phyloP scores from a whole-genome alignment of 2,329 filamentous ascomycete species.

The Talaromyces amestolkiae region DNA sequence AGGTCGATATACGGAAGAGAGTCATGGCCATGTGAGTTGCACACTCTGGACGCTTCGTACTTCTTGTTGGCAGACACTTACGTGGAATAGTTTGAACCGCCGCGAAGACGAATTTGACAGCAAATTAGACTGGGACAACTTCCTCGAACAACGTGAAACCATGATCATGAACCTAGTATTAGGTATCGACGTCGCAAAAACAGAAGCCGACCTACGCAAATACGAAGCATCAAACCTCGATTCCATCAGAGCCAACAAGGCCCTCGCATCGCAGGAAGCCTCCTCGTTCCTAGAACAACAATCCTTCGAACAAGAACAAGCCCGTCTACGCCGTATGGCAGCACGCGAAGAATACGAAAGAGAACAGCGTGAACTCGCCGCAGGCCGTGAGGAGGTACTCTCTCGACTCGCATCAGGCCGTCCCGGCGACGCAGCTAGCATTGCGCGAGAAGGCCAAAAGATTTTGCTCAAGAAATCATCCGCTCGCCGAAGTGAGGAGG shows the following conservation, averaged over 20 bases:
- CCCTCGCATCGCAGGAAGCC: conserved; percentile 48
- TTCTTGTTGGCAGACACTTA: neutral
- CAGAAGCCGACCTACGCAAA: conserved; percentile 57
- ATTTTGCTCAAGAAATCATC: conserved; percentile 73
- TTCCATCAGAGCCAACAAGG: conserved; percentile 55
- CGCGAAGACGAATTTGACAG: conserved; percentile 87
- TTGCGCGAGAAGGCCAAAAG: conserved; percentile 53
- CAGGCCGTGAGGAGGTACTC: conserved; percentile 67
- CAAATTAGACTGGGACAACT: conserved; percentile 82
- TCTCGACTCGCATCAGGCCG: conserved; percentile 64
- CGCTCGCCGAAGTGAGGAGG: conserved; percentile 55
- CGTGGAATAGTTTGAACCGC: conserved; percentile 69
- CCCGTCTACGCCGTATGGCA: conserved; percentile 60
- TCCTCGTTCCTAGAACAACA: conserved; percentile 47
- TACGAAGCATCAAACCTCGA: conserved; percentile 71
- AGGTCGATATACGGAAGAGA: conserved; percentile 83
- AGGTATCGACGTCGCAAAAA: conserved; percentile 65
- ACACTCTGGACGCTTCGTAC: no score
- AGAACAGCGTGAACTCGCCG: conserved; percentile 62
- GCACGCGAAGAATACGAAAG: conserved; percentile 68
- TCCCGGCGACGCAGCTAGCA: conserved; percentile 56
- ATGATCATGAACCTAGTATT: conserved; percentile 85
- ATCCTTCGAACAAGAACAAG: conserved; percentile 64
- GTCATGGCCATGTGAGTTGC: conserved; percentile 59
- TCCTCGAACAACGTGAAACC: conserved; percentile 87